phyloP scores from a whole-genome alignment of 441 rosid species.

The Hura crepitans region DNA sequence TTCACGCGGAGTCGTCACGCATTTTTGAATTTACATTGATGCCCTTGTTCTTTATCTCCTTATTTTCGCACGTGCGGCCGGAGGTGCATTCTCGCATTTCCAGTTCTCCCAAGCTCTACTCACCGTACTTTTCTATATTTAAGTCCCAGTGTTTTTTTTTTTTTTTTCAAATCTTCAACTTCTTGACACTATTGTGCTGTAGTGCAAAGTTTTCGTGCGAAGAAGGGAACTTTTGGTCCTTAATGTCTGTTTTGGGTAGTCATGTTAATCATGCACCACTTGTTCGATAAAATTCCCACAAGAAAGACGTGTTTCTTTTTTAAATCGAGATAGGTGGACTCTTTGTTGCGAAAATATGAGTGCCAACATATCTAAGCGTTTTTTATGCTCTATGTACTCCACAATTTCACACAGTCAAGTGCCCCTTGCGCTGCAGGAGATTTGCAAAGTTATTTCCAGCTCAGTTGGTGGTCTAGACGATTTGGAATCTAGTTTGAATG shows the following conservation, averaged over 20 bases:
- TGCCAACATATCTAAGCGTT: slow-evolving; percentile 13
- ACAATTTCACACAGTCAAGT: slow-evolving; percentile 12
- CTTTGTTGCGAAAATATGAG: slow-evolving; percentile 17
- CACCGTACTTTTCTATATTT: background rate
- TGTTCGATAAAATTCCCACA: slow-evolving; percentile 33
- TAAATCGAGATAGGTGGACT: slow-evolving; percentile 15
- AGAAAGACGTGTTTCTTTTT: slow-evolving; percentile 19
- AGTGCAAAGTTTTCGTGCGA: background rate
- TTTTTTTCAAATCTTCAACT: background rate
- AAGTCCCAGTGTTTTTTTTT: background rate
- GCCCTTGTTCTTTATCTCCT: background rate
- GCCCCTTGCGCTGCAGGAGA: slow-evolving; percentile 34
- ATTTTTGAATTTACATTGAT: background rate
- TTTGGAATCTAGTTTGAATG: slow-evolving; percentile 49
- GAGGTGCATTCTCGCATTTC: background rate
- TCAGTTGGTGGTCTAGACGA: slow-evolving; percentile 70
- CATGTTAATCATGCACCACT: slow-evolving; percentile 8
- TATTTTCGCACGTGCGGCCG: background rate
- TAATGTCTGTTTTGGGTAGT: background rate
- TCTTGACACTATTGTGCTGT: background rate
- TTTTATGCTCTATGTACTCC: slow-evolving; percentile 25
- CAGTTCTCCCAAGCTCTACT: background rate
- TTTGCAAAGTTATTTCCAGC: slow-evolving; percentile 51
- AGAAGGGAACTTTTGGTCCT: background rate
- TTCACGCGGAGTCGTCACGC: background rate